Conservation (phyloP, 2,329 filamentous ascomycete species). For the Fusarium euwallaceae region DNA sequence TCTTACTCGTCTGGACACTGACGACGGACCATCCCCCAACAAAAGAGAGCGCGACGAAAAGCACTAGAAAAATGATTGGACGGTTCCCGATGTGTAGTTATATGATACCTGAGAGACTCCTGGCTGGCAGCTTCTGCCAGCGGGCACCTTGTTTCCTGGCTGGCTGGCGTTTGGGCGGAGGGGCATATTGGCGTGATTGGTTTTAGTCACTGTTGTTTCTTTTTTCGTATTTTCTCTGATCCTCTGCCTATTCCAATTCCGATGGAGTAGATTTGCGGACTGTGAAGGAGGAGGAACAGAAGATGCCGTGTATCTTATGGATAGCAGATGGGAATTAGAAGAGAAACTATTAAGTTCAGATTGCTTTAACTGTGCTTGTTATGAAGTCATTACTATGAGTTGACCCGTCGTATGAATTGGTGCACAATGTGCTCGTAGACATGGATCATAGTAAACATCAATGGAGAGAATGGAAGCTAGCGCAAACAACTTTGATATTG, state of each 20-base stretch:
- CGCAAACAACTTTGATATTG: not conserved
- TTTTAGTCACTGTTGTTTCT: constrained; percentile 34
- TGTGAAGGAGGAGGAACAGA: constrained; percentile 19
- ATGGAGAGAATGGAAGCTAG: not conserved
- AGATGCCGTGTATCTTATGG: constrained; percentile 28
- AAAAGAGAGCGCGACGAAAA: constrained; percentile 37
- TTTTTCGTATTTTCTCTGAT: constrained; percentile 44
- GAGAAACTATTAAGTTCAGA: constrained; percentile 42
- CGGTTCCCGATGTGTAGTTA: constrained; percentile 48
- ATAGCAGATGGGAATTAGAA: constrained; percentile 35
- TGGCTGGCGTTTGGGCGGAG: constrained; percentile 53
- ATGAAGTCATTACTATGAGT: not conserved
- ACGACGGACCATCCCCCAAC: constrained; percentile 39
- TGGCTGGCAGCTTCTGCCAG: constrained; percentile 46
- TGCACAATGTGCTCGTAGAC: not conserved
- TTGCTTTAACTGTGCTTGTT: constrained; percentile 26
- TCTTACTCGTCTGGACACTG: constrained; percentile 47
- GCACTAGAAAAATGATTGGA: constrained; percentile 41
- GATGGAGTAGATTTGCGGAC: constrained; percentile 20
- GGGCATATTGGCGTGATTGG: constrained; percentile 52
- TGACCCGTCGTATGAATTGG: not conserved
- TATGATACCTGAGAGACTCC: constrained; percentile 53
- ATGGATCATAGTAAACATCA: not conserved
- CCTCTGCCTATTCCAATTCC: constrained; percentile 32
- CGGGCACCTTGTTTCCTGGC: constrained; percentile 45